Percentiles rank a stretch among this genome's conserved stretches.
Conservation (phyloP, 1,284 basidiomycete genomes). For the Ganoderma resinaceum region DNA sequence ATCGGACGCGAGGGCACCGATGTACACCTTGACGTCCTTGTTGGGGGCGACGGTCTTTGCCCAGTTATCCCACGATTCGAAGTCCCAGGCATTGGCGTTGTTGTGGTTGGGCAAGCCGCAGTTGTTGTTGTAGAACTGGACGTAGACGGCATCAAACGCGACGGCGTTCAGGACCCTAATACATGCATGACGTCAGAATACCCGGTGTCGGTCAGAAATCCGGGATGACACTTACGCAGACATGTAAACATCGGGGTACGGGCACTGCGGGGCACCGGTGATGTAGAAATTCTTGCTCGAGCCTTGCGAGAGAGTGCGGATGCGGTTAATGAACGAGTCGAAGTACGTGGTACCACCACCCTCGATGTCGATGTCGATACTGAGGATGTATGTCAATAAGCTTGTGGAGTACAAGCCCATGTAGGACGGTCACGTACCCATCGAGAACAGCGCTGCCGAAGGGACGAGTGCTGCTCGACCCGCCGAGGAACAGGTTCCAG, state of each 20-base stretch:
- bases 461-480: conserved; percentile 59
- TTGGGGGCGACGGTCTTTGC: conserved; percentile 65
- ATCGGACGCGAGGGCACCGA: conserved; percentile 63
- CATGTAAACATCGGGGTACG: conserved; percentile 66
- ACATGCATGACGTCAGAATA: background rate
- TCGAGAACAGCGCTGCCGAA: conserved; percentile 71
- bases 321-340: conserved; percentile 58
- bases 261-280: conserved; percentile 73
- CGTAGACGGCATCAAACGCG: conserved; percentile 67
- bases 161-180: conserved; percentile 56
- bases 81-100: conserved; percentile 57
- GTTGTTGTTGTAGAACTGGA: conserved; percentile 73
- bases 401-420: background rate
- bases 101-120: conserved; percentile 54
- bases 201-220: background rate
- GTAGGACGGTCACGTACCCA: conserved; percentile 49
- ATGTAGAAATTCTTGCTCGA: conserved; percentile 68
- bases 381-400: conserved; percentile 3
- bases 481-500: conserved; percentile 74
- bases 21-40: conserved; percentile 65
- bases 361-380: conserved; percentile 73
- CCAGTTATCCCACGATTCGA: conserved; percentile 65
- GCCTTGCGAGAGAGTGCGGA: conserved; percentile 53
- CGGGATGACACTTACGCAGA: conserved; percentile 41
- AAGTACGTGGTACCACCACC: conserved; percentile 58